A percentile compares a stretch with the other conserved stretches of the same genome.
phyloP scores from a whole-genome alignment of 2,329 filamentous ascomycete genomes.

The Trichophyton rubrum region DNA sequence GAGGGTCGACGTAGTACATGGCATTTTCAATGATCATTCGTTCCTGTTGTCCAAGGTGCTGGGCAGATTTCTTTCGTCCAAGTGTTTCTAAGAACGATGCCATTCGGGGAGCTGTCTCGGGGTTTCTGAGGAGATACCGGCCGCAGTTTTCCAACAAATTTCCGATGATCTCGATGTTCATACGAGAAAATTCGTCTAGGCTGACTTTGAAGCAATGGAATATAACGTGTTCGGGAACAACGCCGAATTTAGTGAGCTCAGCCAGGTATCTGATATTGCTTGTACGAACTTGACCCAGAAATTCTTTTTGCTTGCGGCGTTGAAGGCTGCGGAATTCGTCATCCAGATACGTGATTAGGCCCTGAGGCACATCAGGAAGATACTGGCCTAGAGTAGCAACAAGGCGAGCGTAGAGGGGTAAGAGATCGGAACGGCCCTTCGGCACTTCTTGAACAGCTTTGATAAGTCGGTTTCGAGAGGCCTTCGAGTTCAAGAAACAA shows the following conservation, averaged over 20 bases:
- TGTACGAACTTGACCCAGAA: slow-evolving; percentile 82
- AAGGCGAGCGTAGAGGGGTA: slow-evolving; percentile 83
- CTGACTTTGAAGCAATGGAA: slow-evolving; percentile 98
- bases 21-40: slow-evolving; percentile 98
- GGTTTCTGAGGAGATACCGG: slow-evolving; percentile 80
- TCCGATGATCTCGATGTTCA: slow-evolving; percentile 98
- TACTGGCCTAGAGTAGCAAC: slow-evolving; percentile 89
- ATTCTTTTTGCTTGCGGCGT: slow-evolving; percentile 93
- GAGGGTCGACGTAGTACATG: slow-evolving; percentile 94
- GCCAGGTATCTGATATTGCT: slow-evolving; percentile 96
- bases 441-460: slow-evolving; percentile 91
- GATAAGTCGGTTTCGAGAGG: slow-evolving; percentile 83
- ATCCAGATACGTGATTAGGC: slow-evolving; percentile 81
- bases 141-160: slow-evolving; percentile 94
- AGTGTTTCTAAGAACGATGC: slow-evolving; percentile 84
- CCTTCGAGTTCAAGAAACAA: slow-evolving; percentile 96
- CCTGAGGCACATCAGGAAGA: slow-evolving; percentile 87
- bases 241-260: slow-evolving; percentile 93
- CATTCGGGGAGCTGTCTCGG: slow-evolving; percentile 89
- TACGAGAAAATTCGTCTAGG: slow-evolving; percentile 90
- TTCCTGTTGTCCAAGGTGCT: slow-evolving; percentile 90
- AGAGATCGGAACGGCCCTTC: slow-evolving; percentile 79
- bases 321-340: slow-evolving; percentile 95
- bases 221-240: slow-evolving; percentile 95
- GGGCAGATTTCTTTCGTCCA: slow-evolving; percentile 87